Evolutionary conservation across 768 basidiomycete genomes (phyloP).

Genomic region (Pleurotus citrinopileatus): DNA sequence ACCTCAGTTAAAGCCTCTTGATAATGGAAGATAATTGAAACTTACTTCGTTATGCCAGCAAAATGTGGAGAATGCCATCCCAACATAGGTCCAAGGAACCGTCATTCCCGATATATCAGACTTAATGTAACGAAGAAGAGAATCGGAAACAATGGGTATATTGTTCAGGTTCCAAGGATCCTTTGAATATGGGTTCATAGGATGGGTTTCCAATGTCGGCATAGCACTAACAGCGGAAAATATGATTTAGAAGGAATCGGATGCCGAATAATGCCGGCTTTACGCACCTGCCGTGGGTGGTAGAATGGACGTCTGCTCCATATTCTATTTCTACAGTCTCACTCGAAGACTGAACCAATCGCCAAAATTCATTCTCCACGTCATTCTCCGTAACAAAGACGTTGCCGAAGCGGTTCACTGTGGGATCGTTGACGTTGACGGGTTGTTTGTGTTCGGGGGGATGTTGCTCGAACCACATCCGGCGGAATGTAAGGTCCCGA

Average conservation of each 20-base stretch:
- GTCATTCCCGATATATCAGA: slow-evolving; percentile 99
- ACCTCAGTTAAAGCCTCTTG: slow-evolving; percentile 12
- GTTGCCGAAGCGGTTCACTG: slow-evolving; percentile 53
- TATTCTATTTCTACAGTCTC: slow-evolving; percentile 99
- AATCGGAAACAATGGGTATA: slow-evolving; percentile 89
- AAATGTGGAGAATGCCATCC: slow-evolving; percentile 98
- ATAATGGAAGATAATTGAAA: slow-evolving; percentile 1
- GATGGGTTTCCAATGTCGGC: slow-evolving; percentile 94
- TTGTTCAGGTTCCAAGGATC: slow-evolving; percentile 99
- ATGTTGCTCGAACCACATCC: slow-evolving; percentile 84
- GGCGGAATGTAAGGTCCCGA: slow-evolving; percentile 85
- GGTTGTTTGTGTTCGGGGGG: slow-evolving; percentile 42
- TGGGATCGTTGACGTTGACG: slow-evolving; percentile 42
- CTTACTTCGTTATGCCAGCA: slow-evolving; percentile 98
- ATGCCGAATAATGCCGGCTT: neutral
- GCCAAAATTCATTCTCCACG: slow-evolving; percentile 96
- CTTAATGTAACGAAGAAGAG: slow-evolving; percentile 94
- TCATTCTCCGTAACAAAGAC: slow-evolving; percentile 82
- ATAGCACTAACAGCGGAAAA: slow-evolving; percentile 68
- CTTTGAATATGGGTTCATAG: slow-evolving; percentile 79
- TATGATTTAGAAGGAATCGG: slow-evolving; percentile 5
- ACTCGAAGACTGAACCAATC: slow-evolving; percentile 81
- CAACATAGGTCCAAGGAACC: slow-evolving; percentile 98
- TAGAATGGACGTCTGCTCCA: slow-evolving; percentile 98
- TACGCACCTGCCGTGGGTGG: slow-evolving; percentile 90